Conservation (phyloP, 805 yeast species). For the Yarrowia sp. region DNA sequence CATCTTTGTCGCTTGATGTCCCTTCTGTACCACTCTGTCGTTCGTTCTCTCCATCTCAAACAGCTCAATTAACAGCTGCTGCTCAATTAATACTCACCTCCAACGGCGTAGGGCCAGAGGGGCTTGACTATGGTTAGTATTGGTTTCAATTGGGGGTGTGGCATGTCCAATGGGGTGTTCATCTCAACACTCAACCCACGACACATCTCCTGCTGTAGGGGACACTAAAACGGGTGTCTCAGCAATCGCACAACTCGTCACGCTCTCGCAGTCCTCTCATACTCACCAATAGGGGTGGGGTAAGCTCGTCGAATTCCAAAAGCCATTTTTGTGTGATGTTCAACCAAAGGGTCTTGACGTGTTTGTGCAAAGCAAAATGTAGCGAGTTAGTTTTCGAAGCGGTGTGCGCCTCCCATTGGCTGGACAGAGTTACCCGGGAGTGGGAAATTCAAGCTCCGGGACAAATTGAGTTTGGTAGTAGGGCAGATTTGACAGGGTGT, state of each 20-base stretch:
- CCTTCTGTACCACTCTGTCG: not conserved
- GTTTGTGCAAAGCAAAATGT: constrained; percentile 37
- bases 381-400: constrained; percentile 30
- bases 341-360: constrained; percentile 38
- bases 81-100: constrained; percentile 61
- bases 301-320: constrained; percentile 41
- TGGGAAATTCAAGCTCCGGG: constrained; percentile 4
- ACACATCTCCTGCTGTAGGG: not conserved
- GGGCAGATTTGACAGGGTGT: not conserved
- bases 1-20: not conserved
- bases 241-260: no score
- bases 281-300: constrained; percentile 48
- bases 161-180: not conserved
- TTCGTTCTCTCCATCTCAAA: no score
- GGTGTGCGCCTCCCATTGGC: constrained; percentile 38
- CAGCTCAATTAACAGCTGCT: constrained; percentile 1
- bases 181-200: not conserved
- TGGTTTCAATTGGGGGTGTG: not conserved
- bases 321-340: constrained; percentile 38
- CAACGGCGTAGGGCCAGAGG: constrained; percentile 88
- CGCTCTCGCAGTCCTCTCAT: not conserved
- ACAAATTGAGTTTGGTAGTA: not conserved
- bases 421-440: constrained; percentile 37
- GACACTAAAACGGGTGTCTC: no score
- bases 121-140: constrained; percentile 57